Conservation (phyloP, 2,329 filamentous ascomycete species). For the Xylariaceae sp. region DNA sequence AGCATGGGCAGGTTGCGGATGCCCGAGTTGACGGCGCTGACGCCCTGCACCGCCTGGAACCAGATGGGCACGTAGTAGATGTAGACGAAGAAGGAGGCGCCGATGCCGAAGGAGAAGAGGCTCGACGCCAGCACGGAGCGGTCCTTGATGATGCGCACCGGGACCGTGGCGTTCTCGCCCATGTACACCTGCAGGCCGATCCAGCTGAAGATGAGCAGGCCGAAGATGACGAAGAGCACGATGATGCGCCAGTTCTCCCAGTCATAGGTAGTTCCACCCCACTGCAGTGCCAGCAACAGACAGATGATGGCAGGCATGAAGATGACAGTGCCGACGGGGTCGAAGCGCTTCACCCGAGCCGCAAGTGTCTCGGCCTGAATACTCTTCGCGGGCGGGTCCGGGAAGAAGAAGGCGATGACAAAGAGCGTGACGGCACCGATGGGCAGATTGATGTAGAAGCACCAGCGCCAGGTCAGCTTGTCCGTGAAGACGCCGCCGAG, state of each 20-base stretch:
- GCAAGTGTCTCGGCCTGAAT: background rate
- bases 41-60: constrained; percentile 26
- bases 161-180: constrained; percentile 30
- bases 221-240: constrained; percentile 1
- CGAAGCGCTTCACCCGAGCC: constrained; percentile 1
- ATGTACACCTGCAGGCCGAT: constrained; percentile 25
- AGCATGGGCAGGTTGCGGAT: constrained; percentile 28
- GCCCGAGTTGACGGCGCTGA: constrained; percentile 26
- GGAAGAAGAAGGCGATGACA: constrained; percentile 18
- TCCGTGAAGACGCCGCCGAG: constrained; percentile 26
- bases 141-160: constrained; percentile 28
- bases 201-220: constrained; percentile 23
- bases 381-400: constrained; percentile 7
- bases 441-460: constrained; percentile 15
- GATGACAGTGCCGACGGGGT: background rate
- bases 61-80: constrained; percentile 26
- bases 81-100: constrained; percentile 18
- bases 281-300: constrained; percentile 2
- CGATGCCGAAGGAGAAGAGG: constrained; percentile 26
- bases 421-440: constrained; percentile 9
- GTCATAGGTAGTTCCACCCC: constrained; percentile 1
- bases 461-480: constrained; percentile 20
- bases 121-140: constrained; percentile 24
- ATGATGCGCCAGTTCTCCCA: constrained; percentile 1
- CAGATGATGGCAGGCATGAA: constrained; percentile 3